phyloP scores from a whole-genome alignment of 1,139 yeast species.

The Pneumocystis carinii region DNA sequence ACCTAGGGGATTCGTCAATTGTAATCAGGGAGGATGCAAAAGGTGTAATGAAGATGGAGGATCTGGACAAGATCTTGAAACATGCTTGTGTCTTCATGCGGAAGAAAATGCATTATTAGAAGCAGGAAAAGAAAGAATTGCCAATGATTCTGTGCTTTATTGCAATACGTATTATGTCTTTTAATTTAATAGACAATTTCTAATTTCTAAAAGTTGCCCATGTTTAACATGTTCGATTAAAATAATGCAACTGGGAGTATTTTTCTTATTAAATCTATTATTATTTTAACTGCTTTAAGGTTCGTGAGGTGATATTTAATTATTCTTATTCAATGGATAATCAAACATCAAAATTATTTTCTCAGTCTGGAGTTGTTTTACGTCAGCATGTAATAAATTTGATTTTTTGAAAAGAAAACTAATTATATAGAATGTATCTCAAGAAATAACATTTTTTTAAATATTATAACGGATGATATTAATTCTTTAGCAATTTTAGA shows the following conservation, averaged over 20 bases:
- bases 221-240: slow-evolving; percentile 91
- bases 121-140: slow-evolving; percentile 80
- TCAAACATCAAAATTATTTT: slow-evolving; percentile 52
- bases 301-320: slow-evolving; percentile 60
- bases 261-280: background rate
- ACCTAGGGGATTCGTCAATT: slow-evolving; percentile 70
- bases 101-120: slow-evolving; percentile 92
- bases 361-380: slow-evolving; percentile 54
- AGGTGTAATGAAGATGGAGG: slow-evolving; percentile 53
- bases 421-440: background rate
- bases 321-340: slow-evolving; percentile 87
- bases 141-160: slow-evolving; percentile 48
- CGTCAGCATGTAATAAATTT: slow-evolving; percentile 39
- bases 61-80: slow-evolving; percentile 50
- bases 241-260: slow-evolving; percentile 74
- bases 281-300: slow-evolving; percentile 2
- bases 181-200: background rate
- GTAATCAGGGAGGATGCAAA: slow-evolving; percentile 90
- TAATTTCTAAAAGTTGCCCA: slow-evolving; percentile 39
- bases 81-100: slow-evolving; percentile 89
- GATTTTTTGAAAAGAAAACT: background rate
- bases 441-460: background rate
- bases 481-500: background rate
- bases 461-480: background rate
- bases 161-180: slow-evolving; percentile 48